Percentiles rank a stretch among this genome's conserved stretches.
These are phyloP conservation scores for Trypanosomatidae sp. DNA, from an alignment of 208 protist genomes.

Conservation along the genomic window DNA sequence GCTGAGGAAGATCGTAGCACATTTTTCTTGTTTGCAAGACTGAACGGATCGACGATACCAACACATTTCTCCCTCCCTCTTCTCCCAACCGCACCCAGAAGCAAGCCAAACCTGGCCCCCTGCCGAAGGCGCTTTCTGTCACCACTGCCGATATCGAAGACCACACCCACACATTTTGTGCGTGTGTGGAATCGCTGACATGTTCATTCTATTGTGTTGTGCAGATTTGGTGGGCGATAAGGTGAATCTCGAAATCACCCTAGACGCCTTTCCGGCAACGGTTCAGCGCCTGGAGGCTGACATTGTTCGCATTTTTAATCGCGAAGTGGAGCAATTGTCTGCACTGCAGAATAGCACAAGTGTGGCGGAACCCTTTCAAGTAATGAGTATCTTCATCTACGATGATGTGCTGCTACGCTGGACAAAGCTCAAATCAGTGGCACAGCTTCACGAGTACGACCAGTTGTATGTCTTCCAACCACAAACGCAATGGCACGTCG, in stretches of 20 bases:
- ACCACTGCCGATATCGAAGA: not conserved
- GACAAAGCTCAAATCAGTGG: conserved; percentile 42
- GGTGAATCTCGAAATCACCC: conserved; percentile 75
- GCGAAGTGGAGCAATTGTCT: conserved; percentile 27
- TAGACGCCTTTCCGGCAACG: conserved; percentile 34
- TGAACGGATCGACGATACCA: not conserved
- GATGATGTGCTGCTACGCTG: conserved; percentile 65
- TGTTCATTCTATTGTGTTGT: conserved; percentile 80
- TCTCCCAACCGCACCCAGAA: not conserved
- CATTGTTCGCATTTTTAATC: conserved; percentile 37
- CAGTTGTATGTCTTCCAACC: conserved; percentile 88
- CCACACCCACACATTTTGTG: not conserved
- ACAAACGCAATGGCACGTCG: conserved; percentile 50
- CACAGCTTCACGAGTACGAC: conserved; percentile 83
- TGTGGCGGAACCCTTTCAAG: conserved; percentile 23
- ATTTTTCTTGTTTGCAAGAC: not conserved
- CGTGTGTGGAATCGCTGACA: conserved; percentile 7
- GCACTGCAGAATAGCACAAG: not conserved
- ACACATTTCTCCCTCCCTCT: not conserved
- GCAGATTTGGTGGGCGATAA: conserved; percentile 79
- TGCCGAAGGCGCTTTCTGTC: not conserved
- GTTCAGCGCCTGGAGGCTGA: conserved; percentile 40
- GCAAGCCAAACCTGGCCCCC: not conserved
- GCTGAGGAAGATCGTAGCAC: not conserved
- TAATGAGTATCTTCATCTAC: conserved; percentile 60